These are phyloP conservation scores for Torrubiellomyces zombiae DNA, from an alignment of 2,329 filamentous ascomycete genomes.

Conservation along the genomic window DNA sequence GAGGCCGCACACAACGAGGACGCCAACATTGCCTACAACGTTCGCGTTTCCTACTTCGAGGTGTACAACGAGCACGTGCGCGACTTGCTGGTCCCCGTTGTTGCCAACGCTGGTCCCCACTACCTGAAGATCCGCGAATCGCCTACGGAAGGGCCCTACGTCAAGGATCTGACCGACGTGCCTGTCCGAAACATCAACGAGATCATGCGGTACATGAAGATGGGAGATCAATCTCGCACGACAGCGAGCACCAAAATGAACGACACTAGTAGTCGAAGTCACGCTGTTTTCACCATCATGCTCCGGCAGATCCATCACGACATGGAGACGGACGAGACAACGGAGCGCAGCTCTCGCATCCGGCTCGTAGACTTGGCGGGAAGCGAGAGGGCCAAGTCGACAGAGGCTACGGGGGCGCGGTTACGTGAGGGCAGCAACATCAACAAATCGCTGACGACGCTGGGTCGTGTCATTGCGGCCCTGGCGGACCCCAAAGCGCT, in stretches of 20 bases:
- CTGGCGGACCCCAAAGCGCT: constrained; percentile 53
- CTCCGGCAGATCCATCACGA: constrained; percentile 97
- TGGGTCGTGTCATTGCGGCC: constrained; percentile 89
- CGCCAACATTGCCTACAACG: constrained; percentile 88
- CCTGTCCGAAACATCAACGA: constrained; percentile 77
- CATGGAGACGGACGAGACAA: constrained; percentile 92
- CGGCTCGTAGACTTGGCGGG: constrained; percentile 88
- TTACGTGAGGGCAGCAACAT: constrained; percentile 94
- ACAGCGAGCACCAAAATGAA: constrained; percentile 98
- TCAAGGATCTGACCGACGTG: constrained; percentile 89
- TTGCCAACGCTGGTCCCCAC: constrained; percentile 56
- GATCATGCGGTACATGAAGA: constrained; percentile 79
- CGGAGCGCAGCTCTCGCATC: constrained; percentile 85
- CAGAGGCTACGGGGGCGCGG: constrained; percentile 81
- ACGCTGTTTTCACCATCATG: constrained; percentile 96
- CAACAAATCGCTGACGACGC: constrained; percentile 93
- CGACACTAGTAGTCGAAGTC: constrained; percentile 88
- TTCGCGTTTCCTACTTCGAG: constrained; percentile 96
- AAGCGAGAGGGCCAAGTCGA: constrained; percentile 86
- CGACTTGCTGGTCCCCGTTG: constrained; percentile 67
- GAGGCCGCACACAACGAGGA: constrained; percentile 59
- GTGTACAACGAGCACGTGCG: constrained; percentile 99
- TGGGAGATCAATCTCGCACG: constrained; percentile 75
- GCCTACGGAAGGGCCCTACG: constrained; percentile 85
- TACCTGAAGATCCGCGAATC: constrained; percentile 97